Base-by-base conservation (phyloP, 495 filamentous ascomycete genomes). In the Xylaria curta region DNA sequence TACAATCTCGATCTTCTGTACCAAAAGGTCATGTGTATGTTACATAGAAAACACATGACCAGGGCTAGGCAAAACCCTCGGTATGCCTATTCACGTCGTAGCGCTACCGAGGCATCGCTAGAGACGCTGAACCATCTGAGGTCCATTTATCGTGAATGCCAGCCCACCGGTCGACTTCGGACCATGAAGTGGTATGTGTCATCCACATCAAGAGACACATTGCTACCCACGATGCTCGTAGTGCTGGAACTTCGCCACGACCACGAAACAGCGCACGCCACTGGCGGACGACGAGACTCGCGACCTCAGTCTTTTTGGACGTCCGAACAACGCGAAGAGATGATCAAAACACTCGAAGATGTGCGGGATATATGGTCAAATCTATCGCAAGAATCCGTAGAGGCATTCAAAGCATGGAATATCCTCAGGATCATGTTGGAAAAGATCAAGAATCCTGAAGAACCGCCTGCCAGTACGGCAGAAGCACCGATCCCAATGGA, bases 141-240 rank as follows among this genome's bases (percentile, higher is more conserved):
- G 46, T 92, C 90, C n/a, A 83, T 98, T 17, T 87, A 92, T 78
- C 85, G 86, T 26, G 95, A 97, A 75, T 91, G 89, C 3, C 87
- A 92, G 76, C 89, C 91, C 2, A 89, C 89, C 42, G 93, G 93
- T 6, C 87, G 92, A 19, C 80, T 95, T 51, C 87, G 91, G 67
- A 86, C 86, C 26, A 90, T 93, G 79, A 89, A 90, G 74, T 94
- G 88, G 86, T 92, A 91, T 78, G 89, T 95, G 63, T 93, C 89
- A 21, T 84, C 85, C 3, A 86, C 97, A 4, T 93, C 93, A 21
- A 92, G 90, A 60, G 95, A 98, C 74, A 97, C 95, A 75, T 82
- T 97, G 17, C 89, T 97, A 21, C 94, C 93, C 1, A 92, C 93
- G 3, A 97, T 97, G 93, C 89, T 97, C 68, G 86, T 98, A 24